phyloP scores from a whole-genome alignment of 371 early-diverging fungal species.

The Apophysomyces elegans region DNA sequence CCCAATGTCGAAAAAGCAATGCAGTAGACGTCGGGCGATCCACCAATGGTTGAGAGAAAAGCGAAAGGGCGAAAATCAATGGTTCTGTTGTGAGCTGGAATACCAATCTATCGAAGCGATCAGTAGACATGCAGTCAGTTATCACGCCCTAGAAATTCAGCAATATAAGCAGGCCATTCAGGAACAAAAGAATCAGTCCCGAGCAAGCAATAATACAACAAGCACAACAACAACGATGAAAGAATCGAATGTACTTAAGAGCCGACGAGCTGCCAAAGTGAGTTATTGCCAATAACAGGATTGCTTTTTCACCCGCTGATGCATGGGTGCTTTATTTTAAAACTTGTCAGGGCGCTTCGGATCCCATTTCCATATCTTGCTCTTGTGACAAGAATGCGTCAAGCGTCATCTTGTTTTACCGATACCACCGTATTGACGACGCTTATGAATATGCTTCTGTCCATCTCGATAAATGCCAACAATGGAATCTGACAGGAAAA shows the following conservation, averaged over 20 bases:
- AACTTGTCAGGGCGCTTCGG: constrained; percentile 39
- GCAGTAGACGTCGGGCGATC: not conserved
- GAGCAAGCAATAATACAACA: not conserved
- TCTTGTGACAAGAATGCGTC: constrained; percentile 27
- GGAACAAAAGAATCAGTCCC: not conserved
- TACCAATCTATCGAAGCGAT: constrained; percentile 17
- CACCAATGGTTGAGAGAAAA: not conserved
- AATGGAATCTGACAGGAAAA: constrained; percentile 61
- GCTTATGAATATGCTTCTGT: constrained; percentile 47
- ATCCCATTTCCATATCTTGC: constrained; percentile 43
- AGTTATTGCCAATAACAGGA: not conserved
- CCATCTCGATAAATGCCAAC: constrained; percentile 40
- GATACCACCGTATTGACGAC: constrained; percentile 46
- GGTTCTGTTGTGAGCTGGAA: constrained; percentile 20
- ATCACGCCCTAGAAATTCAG: constrained; percentile 17
- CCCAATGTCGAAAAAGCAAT: constrained; percentile 1
- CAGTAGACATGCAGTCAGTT: constrained; percentile 17
- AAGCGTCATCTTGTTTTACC: constrained; percentile 68
- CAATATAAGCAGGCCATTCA: constrained; percentile 10
- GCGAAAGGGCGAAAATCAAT: not conserved
- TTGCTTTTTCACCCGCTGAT: too few relatives aligned
- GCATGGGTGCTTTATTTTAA: constrained; percentile 13
- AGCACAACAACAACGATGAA: not conserved
- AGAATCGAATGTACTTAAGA: not conserved
- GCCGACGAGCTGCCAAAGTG: constrained; percentile 21